A percentile compares a stretch with the other conserved stretches of the same genome.
Conservation (phyloP, 2,329 filamentous ascomycete species). For the Fonsecaea multimorphosa region DNA sequence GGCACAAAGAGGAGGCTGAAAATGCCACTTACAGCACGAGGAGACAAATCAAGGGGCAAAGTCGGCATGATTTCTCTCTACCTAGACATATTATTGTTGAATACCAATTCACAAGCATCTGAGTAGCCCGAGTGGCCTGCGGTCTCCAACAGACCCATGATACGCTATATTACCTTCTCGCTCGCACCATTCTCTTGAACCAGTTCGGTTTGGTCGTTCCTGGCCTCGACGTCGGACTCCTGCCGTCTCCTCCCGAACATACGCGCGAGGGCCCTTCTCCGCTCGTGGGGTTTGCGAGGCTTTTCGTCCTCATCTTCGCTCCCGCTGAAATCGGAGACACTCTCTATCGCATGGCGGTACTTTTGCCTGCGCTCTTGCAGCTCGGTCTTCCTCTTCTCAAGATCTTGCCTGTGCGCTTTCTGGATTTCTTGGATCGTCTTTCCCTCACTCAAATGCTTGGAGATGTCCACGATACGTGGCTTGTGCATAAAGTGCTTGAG, state of each 20-base stretch:
- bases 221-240: neutral
- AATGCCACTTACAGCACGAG: no score
- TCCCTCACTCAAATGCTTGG: neutral
- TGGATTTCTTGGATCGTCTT: neutral
- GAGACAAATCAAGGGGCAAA: no score
- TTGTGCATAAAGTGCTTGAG: constrained; percentile 1
- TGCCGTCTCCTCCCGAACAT: neutral
- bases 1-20: no score
- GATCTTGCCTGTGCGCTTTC: neutral
- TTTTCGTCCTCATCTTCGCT: neutral
- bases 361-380: neutral
- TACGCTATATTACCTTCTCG: neutral
- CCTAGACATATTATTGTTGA: no score
- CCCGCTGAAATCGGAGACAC: neutral
- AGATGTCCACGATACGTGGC: neutral
- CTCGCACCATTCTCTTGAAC: constrained; percentile 20
- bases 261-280: neutral
- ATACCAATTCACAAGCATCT: no score
- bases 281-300: neutral
- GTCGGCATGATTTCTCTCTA: no score
- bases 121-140: no score
- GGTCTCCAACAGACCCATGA: no score
- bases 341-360: neutral
- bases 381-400: neutral
- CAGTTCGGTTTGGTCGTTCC: constrained; percentile 21